Evolutionary conservation across 768 basidiomycete species (phyloP).

Genomic region (Mycena galopus): DNA sequence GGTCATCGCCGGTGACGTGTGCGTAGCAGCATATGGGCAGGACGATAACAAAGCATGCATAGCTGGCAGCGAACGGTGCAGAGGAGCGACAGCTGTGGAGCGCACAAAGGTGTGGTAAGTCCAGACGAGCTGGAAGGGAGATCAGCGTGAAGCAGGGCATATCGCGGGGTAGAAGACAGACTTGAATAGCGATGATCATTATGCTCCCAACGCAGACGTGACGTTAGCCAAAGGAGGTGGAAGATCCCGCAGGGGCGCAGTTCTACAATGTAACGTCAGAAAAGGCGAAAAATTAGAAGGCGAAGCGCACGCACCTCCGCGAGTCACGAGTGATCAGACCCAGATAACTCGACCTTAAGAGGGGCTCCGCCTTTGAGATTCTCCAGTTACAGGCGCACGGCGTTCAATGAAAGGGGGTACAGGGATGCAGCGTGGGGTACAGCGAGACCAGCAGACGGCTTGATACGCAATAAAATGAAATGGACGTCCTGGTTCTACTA

Average conservation of each 20-base stretch:
- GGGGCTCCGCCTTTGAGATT: not conserved
- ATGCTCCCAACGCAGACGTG: not conserved
- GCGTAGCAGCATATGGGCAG: not conserved
- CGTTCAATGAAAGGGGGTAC: not conserved
- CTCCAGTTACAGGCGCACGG: not conserved
- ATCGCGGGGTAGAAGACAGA: not conserved
- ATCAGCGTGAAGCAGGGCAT: no score
- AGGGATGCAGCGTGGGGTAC: not conserved
- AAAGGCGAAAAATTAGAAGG: not conserved
- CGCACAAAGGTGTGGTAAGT: no score
- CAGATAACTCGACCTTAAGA: not conserved
- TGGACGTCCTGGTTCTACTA: not conserved
- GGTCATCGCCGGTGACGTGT: not conserved
- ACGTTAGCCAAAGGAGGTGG: not conserved
- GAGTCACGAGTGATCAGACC: not conserved
- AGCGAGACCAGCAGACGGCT: constrained; percentile 1
- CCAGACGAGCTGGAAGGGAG: no score
- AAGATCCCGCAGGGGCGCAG: not conserved
- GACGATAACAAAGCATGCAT: not conserved
- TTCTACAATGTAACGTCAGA: not conserved
- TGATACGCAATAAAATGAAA: not conserved
- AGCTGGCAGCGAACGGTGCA: not conserved
- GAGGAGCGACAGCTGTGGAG: not conserved
- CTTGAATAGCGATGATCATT: not conserved
- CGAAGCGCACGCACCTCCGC: not conserved